phyloP scores from a whole-genome alignment of 176 grass and related monocot species.

The Hordeum marinum region DNA sequence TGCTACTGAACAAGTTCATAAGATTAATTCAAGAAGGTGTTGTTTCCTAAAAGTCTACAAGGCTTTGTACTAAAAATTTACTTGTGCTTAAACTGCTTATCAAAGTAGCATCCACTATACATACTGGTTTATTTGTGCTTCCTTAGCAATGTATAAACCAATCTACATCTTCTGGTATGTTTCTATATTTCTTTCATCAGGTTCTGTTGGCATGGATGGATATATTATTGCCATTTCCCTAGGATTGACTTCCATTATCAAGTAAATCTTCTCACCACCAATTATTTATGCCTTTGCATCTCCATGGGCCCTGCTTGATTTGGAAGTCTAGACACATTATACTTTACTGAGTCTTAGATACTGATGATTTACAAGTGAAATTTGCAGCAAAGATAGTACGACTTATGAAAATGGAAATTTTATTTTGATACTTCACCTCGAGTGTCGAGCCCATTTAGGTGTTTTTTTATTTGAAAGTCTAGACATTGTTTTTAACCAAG shows the following conservation, averaged over 20 bases:
- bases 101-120: neutral
- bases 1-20: slow-evolving; percentile 86
- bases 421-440: neutral
- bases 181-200: slow-evolving; percentile 31
- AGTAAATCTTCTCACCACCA: slow-evolving; percentile 46
- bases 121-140: neutral
- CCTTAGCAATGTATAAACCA: neutral
- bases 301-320: neutral
- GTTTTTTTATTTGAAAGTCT: neutral
- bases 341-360: neutral
- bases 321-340: neutral
- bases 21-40: slow-evolving; percentile 78
- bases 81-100: neutral
- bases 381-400: neutral
- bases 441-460: neutral
- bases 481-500: neutral
- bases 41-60: neutral
- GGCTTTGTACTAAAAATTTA: neutral
- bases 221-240: slow-evolving; percentile 76
- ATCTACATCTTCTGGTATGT: neutral
- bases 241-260: slow-evolving; percentile 81
- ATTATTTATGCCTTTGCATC: neutral
- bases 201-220: slow-evolving; percentile 59
- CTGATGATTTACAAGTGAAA: neutral
- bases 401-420: neutral